Evolutionary conservation across 164 flowering plant genomes (phyloP).

Genomic region (Stephania yunnanensis): DNA sequence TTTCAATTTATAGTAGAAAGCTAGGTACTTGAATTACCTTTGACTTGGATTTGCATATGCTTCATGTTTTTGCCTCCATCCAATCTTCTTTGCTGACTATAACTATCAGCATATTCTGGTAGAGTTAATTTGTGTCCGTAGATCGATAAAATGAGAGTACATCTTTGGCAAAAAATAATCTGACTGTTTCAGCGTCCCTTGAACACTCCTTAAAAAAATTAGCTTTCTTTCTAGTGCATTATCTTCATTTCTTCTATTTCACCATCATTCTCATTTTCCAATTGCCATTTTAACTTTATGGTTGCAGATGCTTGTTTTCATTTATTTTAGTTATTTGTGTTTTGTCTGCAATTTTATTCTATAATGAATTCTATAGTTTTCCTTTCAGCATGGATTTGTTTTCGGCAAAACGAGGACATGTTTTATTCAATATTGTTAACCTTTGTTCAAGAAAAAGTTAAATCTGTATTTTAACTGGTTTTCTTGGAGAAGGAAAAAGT

Average conservation of each 20-base stretch:
- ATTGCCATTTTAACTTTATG: neutral
- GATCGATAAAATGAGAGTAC: neutral
- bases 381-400: neutral
- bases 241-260: neutral
- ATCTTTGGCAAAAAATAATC: neutral
- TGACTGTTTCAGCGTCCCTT: neutral
- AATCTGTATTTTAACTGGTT: too few species aligned
- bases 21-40: neutral
- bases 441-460: too few species aligned
- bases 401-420: neutral
- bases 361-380: neutral
- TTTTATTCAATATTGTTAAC: too few species aligned
- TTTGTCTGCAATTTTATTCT: neutral
- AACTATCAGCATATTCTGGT: neutral
- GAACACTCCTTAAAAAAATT: neutral
- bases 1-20: too few species aligned
- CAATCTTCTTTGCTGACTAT: neutral
- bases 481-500: too few species aligned
- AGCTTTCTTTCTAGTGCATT: neutral
- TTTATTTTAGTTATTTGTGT: too few species aligned
- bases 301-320: neutral
- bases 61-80: neutral
- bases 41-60: neutral
- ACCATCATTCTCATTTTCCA: neutral
- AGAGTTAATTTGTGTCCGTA: neutral